These are phyloP conservation scores for Dioscorea alata DNA, from an alignment of 106 monocot species.

Conservation along the genomic window DNA sequence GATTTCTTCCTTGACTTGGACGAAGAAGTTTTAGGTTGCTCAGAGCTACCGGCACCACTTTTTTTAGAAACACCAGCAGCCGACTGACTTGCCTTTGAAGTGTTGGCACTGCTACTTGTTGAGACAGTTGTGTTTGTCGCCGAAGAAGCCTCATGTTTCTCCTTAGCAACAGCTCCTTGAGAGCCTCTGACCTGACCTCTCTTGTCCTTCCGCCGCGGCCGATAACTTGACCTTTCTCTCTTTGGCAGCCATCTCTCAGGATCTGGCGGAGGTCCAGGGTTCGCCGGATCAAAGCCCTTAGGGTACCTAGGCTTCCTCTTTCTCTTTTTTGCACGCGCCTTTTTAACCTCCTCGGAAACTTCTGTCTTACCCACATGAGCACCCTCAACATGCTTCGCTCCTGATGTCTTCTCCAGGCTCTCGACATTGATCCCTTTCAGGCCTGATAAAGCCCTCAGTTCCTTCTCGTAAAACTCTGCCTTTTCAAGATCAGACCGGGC, in stretches of 20 bases:
- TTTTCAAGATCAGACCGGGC: slow-evolving; percentile 61
- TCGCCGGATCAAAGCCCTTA: slow-evolving; percentile 87
- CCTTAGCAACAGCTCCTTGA: slow-evolving; percentile 75
- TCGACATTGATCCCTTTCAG: slow-evolving; percentile 67
- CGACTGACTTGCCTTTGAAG: slow-evolving; percentile 24
- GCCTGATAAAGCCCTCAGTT: slow-evolving; percentile 55
- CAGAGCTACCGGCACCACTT: slow-evolving; percentile 17
- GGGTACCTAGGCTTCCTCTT: slow-evolving; percentile 90
- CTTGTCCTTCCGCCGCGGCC: slow-evolving; percentile 94
- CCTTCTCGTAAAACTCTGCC: slow-evolving; percentile 80
- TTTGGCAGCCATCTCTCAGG: slow-evolving; percentile 96
- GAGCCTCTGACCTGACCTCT: slow-evolving; percentile 84
- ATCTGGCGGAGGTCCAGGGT: slow-evolving; percentile 91
- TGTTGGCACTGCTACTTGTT: not conserved
- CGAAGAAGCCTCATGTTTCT: slow-evolving; percentile 58
- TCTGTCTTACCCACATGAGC: slow-evolving; percentile 31
- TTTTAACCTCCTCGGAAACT: slow-evolving; percentile 53
- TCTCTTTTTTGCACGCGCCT: slow-evolving; percentile 74
- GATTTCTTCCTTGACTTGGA: slow-evolving; percentile 4
- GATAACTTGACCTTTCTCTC: slow-evolving; percentile 87
- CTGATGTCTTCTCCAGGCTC: slow-evolving; percentile 70
- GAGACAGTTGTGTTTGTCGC: slow-evolving; percentile 6
- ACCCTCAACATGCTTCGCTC: slow-evolving; percentile 63
- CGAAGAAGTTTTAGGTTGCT: slow-evolving; percentile 12
- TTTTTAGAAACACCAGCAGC: slow-evolving; percentile 32